Evolutionary conservation across 495 filamentous ascomycete genomes (phyloP).

Genomic region (Lepidopterella palustris): DNA sequence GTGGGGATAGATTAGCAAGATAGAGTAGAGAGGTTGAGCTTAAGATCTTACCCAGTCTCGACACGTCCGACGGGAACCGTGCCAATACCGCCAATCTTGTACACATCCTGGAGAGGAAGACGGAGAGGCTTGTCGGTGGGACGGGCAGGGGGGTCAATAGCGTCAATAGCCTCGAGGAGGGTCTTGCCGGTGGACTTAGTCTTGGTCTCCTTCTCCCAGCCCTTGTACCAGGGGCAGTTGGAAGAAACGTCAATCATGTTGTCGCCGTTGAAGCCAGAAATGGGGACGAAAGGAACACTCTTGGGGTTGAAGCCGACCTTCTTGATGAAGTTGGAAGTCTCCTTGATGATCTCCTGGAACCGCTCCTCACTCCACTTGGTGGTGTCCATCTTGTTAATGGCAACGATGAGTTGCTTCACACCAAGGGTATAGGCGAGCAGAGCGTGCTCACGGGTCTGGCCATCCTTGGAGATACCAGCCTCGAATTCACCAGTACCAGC

Average conservation of each 20-base stretch:
- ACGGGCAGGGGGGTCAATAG: constrained; percentile 88
- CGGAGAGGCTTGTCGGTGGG: constrained; percentile 96
- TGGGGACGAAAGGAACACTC: constrained; percentile 94
- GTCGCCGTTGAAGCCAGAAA: constrained; percentile 99
- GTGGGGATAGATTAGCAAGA: background rate
- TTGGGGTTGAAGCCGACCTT: constrained; percentile 99
- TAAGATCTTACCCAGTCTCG: too few relatives aligned
- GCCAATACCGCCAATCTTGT: constrained; percentile 99
- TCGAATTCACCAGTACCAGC: constrained; percentile 99
- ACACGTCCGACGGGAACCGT: constrained; percentile 99
- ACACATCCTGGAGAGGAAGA: constrained; percentile 99
- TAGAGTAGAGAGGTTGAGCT: too few relatives aligned
- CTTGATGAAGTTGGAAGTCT: constrained; percentile 99
- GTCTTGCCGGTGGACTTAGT: constrained; percentile 88
- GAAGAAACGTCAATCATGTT: constrained; percentile 92
- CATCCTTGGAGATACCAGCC: constrained; percentile 99
- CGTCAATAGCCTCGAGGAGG: constrained; percentile 96
- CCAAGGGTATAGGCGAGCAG: constrained; percentile 99
- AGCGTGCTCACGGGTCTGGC: constrained; percentile 99
- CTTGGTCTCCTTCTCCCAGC: constrained; percentile 99
- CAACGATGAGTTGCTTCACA: constrained; percentile 99
- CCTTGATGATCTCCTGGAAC: constrained; percentile 99
- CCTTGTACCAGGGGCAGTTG: constrained; percentile 99
- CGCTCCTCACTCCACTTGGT: constrained; percentile 94
- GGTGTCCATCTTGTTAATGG: constrained; percentile 99